phyloP scores from a whole-genome alignment of 805 yeast species.

The Pichia exigua region DNA sequence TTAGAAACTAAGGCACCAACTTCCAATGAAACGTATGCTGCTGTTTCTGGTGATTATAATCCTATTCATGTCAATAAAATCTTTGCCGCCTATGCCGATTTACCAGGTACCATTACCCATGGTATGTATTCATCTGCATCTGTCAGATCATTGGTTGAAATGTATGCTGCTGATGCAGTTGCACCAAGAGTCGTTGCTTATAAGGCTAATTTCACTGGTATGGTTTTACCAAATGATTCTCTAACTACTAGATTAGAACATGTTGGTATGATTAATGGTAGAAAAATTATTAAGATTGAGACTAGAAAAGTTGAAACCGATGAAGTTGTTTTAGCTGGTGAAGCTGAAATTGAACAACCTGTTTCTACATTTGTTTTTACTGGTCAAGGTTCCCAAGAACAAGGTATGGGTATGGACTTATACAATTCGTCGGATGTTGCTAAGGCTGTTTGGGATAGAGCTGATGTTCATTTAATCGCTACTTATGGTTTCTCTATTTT shows the following conservation, averaged over 20 bases:
- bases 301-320: conserved; percentile 78
- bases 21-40: conserved; percentile 93
- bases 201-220: conserved; percentile 84
- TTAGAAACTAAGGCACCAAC: conserved; percentile 79
- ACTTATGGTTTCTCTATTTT: conserved; percentile 96
- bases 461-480: conserved; percentile 84
- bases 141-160: conserved; percentile 90
- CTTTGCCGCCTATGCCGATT: conserved; percentile 84
- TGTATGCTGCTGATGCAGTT: conserved; percentile 97
- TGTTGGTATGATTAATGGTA: conserved; percentile 98
- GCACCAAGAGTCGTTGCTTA: conserved; percentile 94
- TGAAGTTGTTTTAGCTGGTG: conserved; percentile 75
- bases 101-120: conserved; percentile 97
- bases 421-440: conserved; percentile 89
- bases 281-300: conserved; percentile 91
- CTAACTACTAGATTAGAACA: conserved; percentile 86
- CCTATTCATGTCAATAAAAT: conserved; percentile 97
- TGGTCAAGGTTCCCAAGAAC: conserved; percentile 99
- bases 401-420: conserved; percentile 99
- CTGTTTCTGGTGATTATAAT: conserved; percentile 96
- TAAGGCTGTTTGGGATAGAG: conserved; percentile 93
- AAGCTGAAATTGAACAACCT: conserved; percentile 99
- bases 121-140: conserved; percentile 99
- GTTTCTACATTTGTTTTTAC: conserved; percentile 94
- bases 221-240: conserved; percentile 95